Evolutionary conservation across 768 basidiomycete genomes (phyloP), one percentile per base, ranked within the genome.

Genomic region (Kwoniella mangroviensis): DNA sequence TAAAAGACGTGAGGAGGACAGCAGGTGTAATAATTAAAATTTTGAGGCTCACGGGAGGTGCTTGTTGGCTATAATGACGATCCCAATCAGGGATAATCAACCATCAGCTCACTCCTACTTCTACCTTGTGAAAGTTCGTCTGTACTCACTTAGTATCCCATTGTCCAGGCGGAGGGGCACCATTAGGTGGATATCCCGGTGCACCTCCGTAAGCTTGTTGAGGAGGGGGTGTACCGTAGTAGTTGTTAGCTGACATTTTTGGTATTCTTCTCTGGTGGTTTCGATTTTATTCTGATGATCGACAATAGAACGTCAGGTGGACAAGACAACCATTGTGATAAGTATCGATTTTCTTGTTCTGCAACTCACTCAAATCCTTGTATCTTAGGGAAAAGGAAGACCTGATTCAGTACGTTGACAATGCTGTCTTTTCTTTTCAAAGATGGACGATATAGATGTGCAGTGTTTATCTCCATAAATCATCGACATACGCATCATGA

Each of bases 131-230:
- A 3, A 17, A 22, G 34, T n/a, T 13, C 15, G 10, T n/a, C 22
- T 43, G 1, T 12, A 51, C 65, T 67, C 56, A 67, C 65, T 67
- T 67, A 3, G 65, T 56, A 59, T 67, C 65, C 56, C 56, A 67
- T 55, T 45, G 54, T 21, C 56, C 57, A 59, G 45, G 45, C 13
- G 42, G 40, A 52, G 55, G 55, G 5, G 45, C 45, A 17, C 45
- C 45, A 49, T 49, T 49, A 49, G 45, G 45, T 49, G 45, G 45
- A 49, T 49, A 49, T 49, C 45, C 45, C 45, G 45, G 45, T 49
- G 12, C 13, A 49, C 45, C 45, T 19, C 45, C 45, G 15, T 49
- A 49, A 49, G 19, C 45, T 19, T 49, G 45, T 49, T 49, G 45
- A 10, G 45, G 45, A 49, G 45, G 45, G 19, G 45, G 45, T 13